Evolutionary conservation across 1,139 yeast species (phyloP).

Genomic region (Debaryomyces robertsiae): DNA sequence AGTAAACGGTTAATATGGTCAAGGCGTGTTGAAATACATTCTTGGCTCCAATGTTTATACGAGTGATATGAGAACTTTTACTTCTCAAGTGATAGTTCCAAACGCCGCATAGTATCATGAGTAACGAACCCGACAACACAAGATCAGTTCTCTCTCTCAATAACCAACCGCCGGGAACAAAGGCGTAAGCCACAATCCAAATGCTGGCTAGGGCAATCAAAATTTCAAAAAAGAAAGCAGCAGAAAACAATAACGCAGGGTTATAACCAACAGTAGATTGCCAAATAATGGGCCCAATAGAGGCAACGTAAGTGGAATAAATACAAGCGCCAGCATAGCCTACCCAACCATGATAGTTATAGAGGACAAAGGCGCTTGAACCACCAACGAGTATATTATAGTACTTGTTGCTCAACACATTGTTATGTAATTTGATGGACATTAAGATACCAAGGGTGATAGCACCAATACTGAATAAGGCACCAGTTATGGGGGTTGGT

Average conservation of each 20-base stretch:
- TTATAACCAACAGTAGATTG: slow-evolving; percentile 58
- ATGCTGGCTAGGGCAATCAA: slow-evolving; percentile 76
- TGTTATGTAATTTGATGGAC: slow-evolving; percentile 29
- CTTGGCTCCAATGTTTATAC: slow-evolving; percentile 24
- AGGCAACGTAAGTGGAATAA: slow-evolving; percentile 63
- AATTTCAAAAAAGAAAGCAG: slow-evolving; percentile 58
- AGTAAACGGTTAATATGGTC: slow-evolving; percentile 29
- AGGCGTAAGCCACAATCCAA: slow-evolving; percentile 98
- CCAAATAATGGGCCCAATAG: slow-evolving; percentile 66
- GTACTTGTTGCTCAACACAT: slow-evolving; percentile 25
- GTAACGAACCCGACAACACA: slow-evolving; percentile 49
- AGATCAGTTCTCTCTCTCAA: slow-evolving; percentile 87
- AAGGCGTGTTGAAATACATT: slow-evolving; percentile 27
- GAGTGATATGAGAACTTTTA: slow-evolving; percentile 23
- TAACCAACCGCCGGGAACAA: slow-evolving; percentile 91
- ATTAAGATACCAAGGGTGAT: slow-evolving; percentile 57
- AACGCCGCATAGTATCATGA: slow-evolving; percentile 50
- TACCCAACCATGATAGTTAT: slow-evolving; percentile 68
- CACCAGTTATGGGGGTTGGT: slow-evolving; percentile 90
- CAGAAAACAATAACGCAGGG: slow-evolving; percentile 59
- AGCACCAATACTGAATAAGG: slow-evolving; percentile 63
- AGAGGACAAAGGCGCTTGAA: slow-evolving; percentile 51
- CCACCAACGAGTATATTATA: slow-evolving; percentile 47
- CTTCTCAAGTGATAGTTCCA: slow-evolving; percentile 35
- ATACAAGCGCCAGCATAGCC: slow-evolving; percentile 79